These are phyloP conservation scores for Wickerhamomyces canadensis DNA, from an alignment of 805 yeast genomes.

Conservation along the genomic window DNA sequence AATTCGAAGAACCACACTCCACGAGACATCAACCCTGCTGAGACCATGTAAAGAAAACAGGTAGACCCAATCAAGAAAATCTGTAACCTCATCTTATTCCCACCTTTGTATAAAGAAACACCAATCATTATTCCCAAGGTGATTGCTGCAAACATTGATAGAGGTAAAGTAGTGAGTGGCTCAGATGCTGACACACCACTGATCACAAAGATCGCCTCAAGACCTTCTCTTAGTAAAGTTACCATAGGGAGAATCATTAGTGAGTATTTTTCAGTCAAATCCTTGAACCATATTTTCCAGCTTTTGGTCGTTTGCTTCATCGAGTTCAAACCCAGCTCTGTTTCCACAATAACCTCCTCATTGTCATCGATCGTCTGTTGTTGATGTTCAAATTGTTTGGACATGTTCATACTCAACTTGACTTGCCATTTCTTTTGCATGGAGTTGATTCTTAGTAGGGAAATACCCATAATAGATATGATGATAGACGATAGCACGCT, in stretches of 20 bases:
- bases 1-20: conserved; percentile 91
- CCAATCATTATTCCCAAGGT: conserved; percentile 63
- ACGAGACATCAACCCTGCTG: conserved; percentile 81
- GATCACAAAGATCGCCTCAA: conserved; percentile 86
- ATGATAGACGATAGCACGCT: conserved; percentile 73
- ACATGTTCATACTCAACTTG: conserved; percentile 63
- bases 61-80: conserved; percentile 71
- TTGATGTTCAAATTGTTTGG: conserved; percentile 14
- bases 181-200: conserved; percentile 84
- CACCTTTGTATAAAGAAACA: conserved; percentile 62
- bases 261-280: conserved; percentile 48
- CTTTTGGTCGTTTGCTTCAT: not conserved
- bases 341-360: conserved; percentile 12
- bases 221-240: conserved; percentile 84
- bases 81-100: conserved; percentile 71
- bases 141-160: conserved; percentile 59
- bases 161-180: conserved; percentile 58
- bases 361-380: conserved; percentile 11
- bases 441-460: conserved; percentile 74
- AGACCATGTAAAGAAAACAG: conserved; percentile 76
- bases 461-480: conserved; percentile 83
- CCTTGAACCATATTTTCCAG: conserved; percentile 12
- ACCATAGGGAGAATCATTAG: conserved; percentile 75
- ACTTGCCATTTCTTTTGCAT: conserved; percentile 79
- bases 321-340: conserved; percentile 10